Evolutionary conservation across 345 rosid genomes (phyloP).

Genomic region (Lepidium sativum): DNA sequence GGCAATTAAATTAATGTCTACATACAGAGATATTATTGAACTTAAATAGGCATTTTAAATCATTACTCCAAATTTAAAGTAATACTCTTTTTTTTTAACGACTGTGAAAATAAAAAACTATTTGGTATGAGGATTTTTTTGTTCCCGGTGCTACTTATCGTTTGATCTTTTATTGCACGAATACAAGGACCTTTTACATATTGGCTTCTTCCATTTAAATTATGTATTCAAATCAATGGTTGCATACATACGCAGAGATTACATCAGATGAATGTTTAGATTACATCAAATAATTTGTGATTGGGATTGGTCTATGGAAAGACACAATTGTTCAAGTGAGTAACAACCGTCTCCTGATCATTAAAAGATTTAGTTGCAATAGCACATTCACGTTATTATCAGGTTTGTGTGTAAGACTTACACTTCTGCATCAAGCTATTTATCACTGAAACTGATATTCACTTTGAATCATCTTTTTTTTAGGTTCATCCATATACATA

Average conservation of each 20-base stretch:
- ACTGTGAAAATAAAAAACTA: too few relatives aligned
- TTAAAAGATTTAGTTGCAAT: constrained; percentile 83
- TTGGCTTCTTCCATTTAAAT: not conserved
- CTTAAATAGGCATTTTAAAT: too few relatives aligned
- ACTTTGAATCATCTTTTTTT: not conserved
- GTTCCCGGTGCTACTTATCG: too few relatives aligned
- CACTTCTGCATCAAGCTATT: not conserved
- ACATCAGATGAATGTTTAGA: constrained; percentile 70
- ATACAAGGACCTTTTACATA: too few relatives aligned
- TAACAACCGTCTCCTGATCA: constrained; percentile 42
- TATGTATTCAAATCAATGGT: not conserved
- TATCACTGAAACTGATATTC: not conserved
- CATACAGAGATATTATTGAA: too few relatives aligned
- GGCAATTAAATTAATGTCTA: too few relatives aligned
- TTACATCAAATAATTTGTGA: constrained; percentile 63
- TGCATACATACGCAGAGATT: constrained; percentile 83
- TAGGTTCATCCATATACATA: constrained; percentile 95
- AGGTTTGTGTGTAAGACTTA: constrained; percentile 37
- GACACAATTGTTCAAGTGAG: constrained; percentile 73
- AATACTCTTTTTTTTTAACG: too few relatives aligned
- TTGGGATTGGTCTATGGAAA: constrained; percentile 99
- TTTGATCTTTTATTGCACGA: too few relatives aligned
- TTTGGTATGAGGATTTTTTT: too few relatives aligned
- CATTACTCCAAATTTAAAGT: too few relatives aligned
- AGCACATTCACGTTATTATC: constrained; percentile 67